phyloP scores from a whole-genome alignment of 2,329 filamentous ascomycete species.

The Cadophora malorum region DNA sequence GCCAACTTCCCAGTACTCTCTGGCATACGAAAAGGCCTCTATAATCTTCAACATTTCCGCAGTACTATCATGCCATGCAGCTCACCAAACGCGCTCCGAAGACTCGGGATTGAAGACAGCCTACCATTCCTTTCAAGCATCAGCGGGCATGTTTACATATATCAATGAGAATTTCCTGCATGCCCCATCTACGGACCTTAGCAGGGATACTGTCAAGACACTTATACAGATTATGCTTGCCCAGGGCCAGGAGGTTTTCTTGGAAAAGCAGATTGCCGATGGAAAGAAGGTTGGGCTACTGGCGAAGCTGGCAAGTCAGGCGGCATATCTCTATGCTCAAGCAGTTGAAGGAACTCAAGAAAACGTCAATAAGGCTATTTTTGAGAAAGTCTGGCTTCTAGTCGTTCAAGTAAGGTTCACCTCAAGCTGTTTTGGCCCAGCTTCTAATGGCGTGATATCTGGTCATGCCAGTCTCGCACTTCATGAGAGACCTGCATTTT shows the following conservation, averaged over 20 bases:
- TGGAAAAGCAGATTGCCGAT: conserved; percentile 94
- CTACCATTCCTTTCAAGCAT: conserved; percentile 97
- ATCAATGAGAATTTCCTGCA: conserved; percentile 99
- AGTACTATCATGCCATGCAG: conserved; percentile 93
- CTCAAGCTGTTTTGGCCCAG: background rate
- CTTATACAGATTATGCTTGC: conserved; percentile 92
- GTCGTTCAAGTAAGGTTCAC: conserved; percentile 70
- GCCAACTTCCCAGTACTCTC: conserved; percentile 92
- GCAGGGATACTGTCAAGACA: conserved; percentile 93
- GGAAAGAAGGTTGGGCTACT: conserved; percentile 91
- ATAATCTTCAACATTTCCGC: conserved; percentile 99
- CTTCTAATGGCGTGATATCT: background rate
- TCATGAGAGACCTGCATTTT: no score
- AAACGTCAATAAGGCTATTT: conserved; percentile 87
- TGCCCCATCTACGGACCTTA: conserved; percentile 94
- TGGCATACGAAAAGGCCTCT: conserved; percentile 97
- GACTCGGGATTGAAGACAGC: conserved; percentile 94
- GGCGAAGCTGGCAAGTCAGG: conserved; percentile 92
- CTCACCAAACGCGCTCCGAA: conserved; percentile 88
- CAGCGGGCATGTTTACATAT: conserved; percentile 99
- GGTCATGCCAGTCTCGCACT: background rate
- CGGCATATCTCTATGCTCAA: conserved; percentile 85
- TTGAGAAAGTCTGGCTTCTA: conserved; percentile 91
- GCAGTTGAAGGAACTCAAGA: conserved; percentile 90
- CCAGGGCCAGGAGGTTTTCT: conserved; percentile 95